Conservation (phyloP, 345 rosid genomes). For the Brassica napus region Da-Ae NC_063442.1:21141501-21142000, state of each 20-base stretch:
- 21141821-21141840: constrained; percentile 60
- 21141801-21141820: constrained; percentile 75
- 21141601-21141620: too few species aligned
- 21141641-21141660: too few species aligned
- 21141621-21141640: too few species aligned
- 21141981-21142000: constrained; percentile 70
- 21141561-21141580: too few species aligned
- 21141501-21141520: too few species aligned
- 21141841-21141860: constrained; percentile 57
- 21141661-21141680: too few species aligned
- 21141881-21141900: constrained; percentile 68
- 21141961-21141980: constrained; percentile 58
- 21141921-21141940: constrained; percentile 48
- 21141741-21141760: constrained; percentile 54
- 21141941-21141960: constrained; percentile 66
- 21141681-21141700: too few species aligned
- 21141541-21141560: too few species aligned
- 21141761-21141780: constrained; percentile 60
- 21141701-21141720: too few species aligned
- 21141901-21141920: constrained; percentile 58
- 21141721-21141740: too few species aligned
- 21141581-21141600: too few species aligned
- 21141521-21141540: too few species aligned
- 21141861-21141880: constrained; percentile 47
- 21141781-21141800: constrained; percentile 53